These are phyloP conservation scores for Fusarium proliferatum DNA, from an alignment of 2,329 filamentous ascomycete species.

Conservation along the genomic window DNA sequence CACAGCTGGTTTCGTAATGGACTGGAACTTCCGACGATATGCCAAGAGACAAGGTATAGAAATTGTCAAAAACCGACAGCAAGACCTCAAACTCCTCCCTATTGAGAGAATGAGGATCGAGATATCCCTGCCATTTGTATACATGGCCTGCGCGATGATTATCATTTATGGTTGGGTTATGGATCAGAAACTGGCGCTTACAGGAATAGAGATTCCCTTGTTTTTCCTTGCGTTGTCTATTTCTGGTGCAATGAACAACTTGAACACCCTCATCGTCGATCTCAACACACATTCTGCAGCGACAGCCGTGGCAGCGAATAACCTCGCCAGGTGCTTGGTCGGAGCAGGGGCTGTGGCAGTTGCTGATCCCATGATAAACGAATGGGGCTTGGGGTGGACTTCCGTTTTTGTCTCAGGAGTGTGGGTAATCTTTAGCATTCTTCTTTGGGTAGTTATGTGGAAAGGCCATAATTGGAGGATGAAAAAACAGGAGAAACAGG, in stretches of 20 bases:
- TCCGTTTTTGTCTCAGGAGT: background rate
- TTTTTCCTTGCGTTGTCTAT: background rate
- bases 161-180: background rate
- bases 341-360: background rate
- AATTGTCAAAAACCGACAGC: background rate
- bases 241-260: background rate
- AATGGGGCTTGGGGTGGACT: background rate
- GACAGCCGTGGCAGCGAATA: background rate
- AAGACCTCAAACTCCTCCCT: background rate
- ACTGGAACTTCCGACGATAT: background rate
- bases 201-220: background rate
- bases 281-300: background rate
- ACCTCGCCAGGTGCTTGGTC: background rate
- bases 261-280: background rate
- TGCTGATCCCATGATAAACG: background rate
- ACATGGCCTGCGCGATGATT: background rate
- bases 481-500: background rate
- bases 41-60: background rate
- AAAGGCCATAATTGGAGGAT: background rate
- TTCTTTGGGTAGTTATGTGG: background rate
- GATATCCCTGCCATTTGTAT: background rate
- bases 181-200: background rate
- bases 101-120: background rate
- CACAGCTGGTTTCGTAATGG: background rate
- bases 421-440: background rate